Percentiles rank a stretch among this genome's conserved stretches.
Evolutionary conservation across 768 basidiomycete genomes (phyloP).

Genomic region (Auriscalpium vulgare): DNA sequence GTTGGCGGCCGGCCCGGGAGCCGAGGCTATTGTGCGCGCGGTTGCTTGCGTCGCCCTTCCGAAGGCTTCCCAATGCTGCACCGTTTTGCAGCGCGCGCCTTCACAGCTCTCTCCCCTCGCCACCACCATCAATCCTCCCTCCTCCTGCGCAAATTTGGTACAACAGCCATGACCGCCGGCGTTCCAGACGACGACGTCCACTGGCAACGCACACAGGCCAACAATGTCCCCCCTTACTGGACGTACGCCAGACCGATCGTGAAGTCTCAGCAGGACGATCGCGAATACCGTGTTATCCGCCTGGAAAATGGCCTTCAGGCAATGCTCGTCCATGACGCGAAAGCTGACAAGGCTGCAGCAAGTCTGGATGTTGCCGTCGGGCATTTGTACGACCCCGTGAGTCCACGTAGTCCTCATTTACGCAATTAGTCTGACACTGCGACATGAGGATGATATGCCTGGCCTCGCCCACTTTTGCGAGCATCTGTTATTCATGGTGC

Average conservation of each 20-base stretch:
- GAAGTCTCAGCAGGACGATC: conserved; percentile 69
- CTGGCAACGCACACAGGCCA: conserved; percentile 5
- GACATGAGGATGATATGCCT: conserved; percentile 69
- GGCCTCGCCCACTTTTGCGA: conserved; percentile 95
- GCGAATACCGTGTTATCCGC: conserved; percentile 72
- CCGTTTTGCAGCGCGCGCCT: neutral
- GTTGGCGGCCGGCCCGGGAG: too few relatives aligned
- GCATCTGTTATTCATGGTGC: conserved; percentile 91
- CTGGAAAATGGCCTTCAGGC: conserved; percentile 90
- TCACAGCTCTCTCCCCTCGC: neutral
- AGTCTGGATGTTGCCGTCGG: conserved; percentile 93
- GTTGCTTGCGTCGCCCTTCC: too few relatives aligned
- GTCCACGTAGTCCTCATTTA: conserved; percentile 19
- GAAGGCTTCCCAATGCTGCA: neutral
- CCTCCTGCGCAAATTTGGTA: neutral
- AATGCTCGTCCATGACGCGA: conserved; percentile 72
- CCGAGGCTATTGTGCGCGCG: too few relatives aligned
- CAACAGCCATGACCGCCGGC: neutral
- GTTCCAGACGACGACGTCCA: conserved; percentile 8
- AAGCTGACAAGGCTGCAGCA: conserved; percentile 91
- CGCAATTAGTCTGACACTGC: neutral
- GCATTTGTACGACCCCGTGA: conserved; percentile 85
- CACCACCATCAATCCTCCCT: neutral
- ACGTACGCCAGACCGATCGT: conserved; percentile 54
- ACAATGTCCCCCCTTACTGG: conserved; percentile 25